Conservation (phyloP, 1,284 basidiomycete genomes). For the Boletellus dicymbophilus region DNA sequence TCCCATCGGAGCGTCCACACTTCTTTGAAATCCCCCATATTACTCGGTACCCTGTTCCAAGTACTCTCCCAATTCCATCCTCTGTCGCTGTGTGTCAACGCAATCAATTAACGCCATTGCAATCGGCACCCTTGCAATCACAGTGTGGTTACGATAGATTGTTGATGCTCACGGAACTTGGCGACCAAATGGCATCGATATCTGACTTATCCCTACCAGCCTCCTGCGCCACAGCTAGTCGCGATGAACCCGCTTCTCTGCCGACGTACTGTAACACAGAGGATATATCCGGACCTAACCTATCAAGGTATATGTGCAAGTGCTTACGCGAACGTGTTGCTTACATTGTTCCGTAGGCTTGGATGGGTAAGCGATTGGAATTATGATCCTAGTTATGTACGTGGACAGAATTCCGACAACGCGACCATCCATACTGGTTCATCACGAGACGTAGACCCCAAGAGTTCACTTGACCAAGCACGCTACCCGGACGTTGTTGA, state of each 20-base stretch:
- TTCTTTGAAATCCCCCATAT: conserved; percentile 32
- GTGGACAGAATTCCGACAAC: conserved; percentile 6
- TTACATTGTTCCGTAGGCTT: conserved; percentile 14
- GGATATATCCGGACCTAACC: conserved; percentile 2
- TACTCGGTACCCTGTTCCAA: conserved; percentile 31
- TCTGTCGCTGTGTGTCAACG: conserved; percentile 2
- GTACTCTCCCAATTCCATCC: conserved; percentile 17
- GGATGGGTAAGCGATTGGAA: conserved; percentile 27
- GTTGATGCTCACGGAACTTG: conserved; percentile 2
- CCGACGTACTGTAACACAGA: conserved; percentile 3
- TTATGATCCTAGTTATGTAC: conserved; percentile 6
- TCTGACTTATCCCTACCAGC: conserved; percentile 13
- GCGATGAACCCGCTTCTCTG: conserved; percentile 2
- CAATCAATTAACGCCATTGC: conserved; percentile 8
- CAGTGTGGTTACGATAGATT: conserved; percentile 15
- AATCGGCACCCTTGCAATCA: conserved; percentile 8
- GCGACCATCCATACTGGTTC: conserved; percentile 1
- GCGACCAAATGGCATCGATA: conserved; percentile 10
- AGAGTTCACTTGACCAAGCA: conserved; percentile 6
- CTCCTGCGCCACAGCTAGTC: neutral
- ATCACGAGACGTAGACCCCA: conserved; percentile 5
- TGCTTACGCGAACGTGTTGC: neutral
- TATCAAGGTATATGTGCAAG: conserved; percentile 10
- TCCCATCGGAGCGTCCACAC: conserved; percentile 16
- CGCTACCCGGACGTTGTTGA: conserved; percentile 14